Percentiles rank a stretch among this genome's conserved stretches.
phyloP scores from a whole-genome alignment of 108 stramenopile species.

The Bacterosira constricta region DNA sequence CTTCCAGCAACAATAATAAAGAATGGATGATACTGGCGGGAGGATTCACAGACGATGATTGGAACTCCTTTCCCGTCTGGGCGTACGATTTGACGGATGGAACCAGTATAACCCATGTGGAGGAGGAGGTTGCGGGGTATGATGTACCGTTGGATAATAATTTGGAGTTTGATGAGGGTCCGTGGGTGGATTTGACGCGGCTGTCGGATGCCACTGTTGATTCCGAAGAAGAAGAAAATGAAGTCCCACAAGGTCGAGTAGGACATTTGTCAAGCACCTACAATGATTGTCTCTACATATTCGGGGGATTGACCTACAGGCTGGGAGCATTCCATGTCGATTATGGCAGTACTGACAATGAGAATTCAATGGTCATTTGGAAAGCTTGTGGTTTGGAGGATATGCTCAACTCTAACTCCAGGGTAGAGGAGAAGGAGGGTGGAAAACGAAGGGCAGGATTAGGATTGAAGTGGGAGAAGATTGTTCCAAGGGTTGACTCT shows the following conservation, averaged over 20 bases:
- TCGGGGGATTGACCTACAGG: slow-evolving; percentile 45
- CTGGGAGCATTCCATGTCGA: slow-evolving; percentile 37
- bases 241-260: slow-evolving; percentile 32
- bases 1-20: not conserved
- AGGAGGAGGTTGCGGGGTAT: not conserved
- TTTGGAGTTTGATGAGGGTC: not conserved
- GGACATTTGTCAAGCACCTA: slow-evolving; percentile 41
- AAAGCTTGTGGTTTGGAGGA: slow-evolving; percentile 27
- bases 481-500: slow-evolving; percentile 23
- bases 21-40: slow-evolving; percentile 52
- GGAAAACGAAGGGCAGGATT: not conserved
- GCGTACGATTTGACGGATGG: slow-evolving; percentile 40
- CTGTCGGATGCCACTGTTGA: not conserved
- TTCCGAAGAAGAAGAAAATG: not conserved
- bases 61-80: slow-evolving; percentile 50
- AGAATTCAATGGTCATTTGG: slow-evolving; percentile 37
- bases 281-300: slow-evolving; percentile 44
- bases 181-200: slow-evolving; percentile 16
- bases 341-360: not conserved
- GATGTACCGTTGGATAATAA: not conserved
- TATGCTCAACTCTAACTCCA: too few species aligned
- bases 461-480: slow-evolving; percentile 30
- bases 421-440: not conserved
- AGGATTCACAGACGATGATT: slow-evolving; percentile 53
- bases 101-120: not conserved